Evolutionary conservation across 1,284 basidiomycete species (phyloP), one percentile per base, ranked within the genome.

Genomic region (Melampsora larici-populina): DNA sequence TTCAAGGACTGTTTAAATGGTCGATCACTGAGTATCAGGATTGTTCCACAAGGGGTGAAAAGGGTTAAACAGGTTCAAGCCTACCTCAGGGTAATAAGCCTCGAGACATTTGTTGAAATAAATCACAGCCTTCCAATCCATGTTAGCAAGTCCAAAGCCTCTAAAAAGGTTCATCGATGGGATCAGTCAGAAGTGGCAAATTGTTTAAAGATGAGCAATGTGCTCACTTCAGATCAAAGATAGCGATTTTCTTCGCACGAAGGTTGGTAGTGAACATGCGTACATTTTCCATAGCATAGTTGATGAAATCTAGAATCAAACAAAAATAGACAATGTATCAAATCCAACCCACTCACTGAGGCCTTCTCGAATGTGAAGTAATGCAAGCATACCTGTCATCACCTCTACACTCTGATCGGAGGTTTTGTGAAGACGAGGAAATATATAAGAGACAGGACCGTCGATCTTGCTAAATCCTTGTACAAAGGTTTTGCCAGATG

Each of bases 31-130:
- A 43, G 40, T 43, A 43, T 43, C 40, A 43, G 40, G 11, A 8
- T 43, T 43, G 40, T 7, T 43, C 13, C 40, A n/a, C n/a, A n/a
- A n/a, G n/a, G n/a, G n/a, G n/a, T n/a, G n/a, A 13, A 13, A 43
- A 13, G 11, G 1, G 40, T 13, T 43, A 13, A 43, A 13, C 13
- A 43, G 40, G 13, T 43, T 43, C 11, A 15, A n/a, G 26, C 55
- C 18, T n/a, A 58, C 55, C 55, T 83, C 83, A 4, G 83, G 82
- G 72, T 82, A 83, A 79, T 83, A 83, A 4, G 81, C 81, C 72
- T 83, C 82, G 49, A 83, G 79, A 74, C 82, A 83, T 55, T 78
- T 78, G 77, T 78, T 73, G 55, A 83, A 81, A 66, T 79, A 82
- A 49, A 78, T n/a, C n/a, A 78, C 31, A 55, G 49, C 82, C 21